These are phyloP conservation scores for Hypoxylon rubiginosum DNA, from an alignment of 2,329 filamentous ascomycete species.

Conservation along the genomic window DNA sequence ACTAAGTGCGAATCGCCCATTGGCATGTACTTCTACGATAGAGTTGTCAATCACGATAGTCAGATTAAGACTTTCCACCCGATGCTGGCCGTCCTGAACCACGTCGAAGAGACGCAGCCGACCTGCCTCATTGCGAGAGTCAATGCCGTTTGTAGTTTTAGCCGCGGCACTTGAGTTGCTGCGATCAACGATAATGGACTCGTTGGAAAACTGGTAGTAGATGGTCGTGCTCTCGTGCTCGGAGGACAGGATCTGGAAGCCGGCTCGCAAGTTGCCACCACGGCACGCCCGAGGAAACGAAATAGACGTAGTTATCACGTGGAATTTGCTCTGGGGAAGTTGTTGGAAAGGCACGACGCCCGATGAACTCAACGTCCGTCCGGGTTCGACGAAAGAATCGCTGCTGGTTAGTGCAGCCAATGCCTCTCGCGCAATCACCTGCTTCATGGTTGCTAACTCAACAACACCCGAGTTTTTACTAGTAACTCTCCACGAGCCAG, in stretches of 20 bases:
- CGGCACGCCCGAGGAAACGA: slow-evolving; percentile 55
- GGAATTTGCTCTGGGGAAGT: slow-evolving; percentile 54
- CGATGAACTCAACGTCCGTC: slow-evolving; percentile 39
- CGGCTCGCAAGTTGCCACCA: slow-evolving; percentile 53
- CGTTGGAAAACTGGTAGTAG: slow-evolving; percentile 61
- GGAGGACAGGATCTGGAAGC: slow-evolving; percentile 58
- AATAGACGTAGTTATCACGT: slow-evolving; percentile 55
- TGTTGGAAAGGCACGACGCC: slow-evolving; percentile 34
- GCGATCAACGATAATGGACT: slow-evolving; percentile 58
- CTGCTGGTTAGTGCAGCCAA: slow-evolving; percentile 51
- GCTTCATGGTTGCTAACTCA: slow-evolving; percentile 55
- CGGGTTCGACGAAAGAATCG: slow-evolving; percentile 43
- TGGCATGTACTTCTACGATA: slow-evolving; percentile 57
- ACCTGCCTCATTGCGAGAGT: slow-evolving; percentile 55
- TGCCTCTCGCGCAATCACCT: slow-evolving; percentile 56
- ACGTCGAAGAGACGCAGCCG: slow-evolving; percentile 58
- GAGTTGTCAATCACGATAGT: slow-evolving; percentile 58
- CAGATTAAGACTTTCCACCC: slow-evolving; percentile 55
- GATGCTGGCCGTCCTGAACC: slow-evolving; percentile 44
- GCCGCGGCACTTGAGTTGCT: slow-evolving; percentile 58
- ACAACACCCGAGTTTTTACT: slow-evolving; percentile 51
- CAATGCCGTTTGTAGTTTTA: slow-evolving; percentile 55
- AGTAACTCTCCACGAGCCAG: slow-evolving; percentile 56
- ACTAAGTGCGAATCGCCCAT: slow-evolving; percentile 57
- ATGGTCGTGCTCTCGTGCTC: slow-evolving; percentile 57